A percentile compares a stretch with the other conserved stretches of the same genome.
phyloP scores from a whole-genome alignment of 2,329 filamentous ascomycete genomes.

The Lachnellula arida region DNA sequence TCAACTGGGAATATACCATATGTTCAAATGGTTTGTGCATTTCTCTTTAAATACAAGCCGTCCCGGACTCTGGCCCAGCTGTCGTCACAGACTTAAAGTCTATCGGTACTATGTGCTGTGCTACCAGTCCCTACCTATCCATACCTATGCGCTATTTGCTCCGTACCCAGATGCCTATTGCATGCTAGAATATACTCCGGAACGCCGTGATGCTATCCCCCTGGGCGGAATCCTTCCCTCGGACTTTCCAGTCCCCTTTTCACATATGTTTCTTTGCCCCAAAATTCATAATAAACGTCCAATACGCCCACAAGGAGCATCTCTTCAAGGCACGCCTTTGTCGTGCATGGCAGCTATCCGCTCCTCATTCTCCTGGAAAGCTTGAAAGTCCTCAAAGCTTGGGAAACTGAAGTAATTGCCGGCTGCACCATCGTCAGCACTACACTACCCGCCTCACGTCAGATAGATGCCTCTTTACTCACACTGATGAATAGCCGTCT shows the following conservation, averaged over 20 bases:
- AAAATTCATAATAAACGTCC: neutral
- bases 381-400: constrained; percentile 64
- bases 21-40: neutral
- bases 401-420: constrained; percentile 69
- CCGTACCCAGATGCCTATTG: neutral
- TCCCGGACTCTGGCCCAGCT: no score
- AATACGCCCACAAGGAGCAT: neutral
- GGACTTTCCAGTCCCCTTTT: neutral
- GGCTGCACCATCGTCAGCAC: constrained; percentile 22
- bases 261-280: neutral
- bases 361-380: constrained; percentile 39
- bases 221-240: neutral
- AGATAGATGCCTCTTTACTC: constrained; percentile 3
- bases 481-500: constrained; percentile 21
- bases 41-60: neutral
- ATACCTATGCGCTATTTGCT: neutral
- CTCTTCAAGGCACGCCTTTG: constrained; percentile 16
- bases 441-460: neutral
- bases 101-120: neutral
- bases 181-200: neutral
- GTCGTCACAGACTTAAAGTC: neutral
- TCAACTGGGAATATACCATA: neutral
- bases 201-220: constrained; percentile 1
- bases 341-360: constrained; percentile 16
- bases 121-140: neutral